Evolutionary conservation across 768 basidiomycete genomes (phyloP).

Genomic region (Chalciporus piperatus): DNA sequence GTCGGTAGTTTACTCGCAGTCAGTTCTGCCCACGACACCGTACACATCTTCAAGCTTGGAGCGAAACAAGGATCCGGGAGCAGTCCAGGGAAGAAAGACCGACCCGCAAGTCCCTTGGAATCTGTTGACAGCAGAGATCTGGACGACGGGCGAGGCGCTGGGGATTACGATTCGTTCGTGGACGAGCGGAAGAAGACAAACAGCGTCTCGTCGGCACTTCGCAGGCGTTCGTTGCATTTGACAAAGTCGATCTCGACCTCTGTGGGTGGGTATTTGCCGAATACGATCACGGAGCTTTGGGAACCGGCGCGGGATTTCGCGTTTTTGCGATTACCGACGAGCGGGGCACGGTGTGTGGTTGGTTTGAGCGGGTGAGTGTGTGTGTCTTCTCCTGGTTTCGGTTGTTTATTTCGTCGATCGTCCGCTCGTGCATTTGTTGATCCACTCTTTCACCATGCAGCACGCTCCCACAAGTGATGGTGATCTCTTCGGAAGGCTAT

Average conservation of each 20-base stretch:
- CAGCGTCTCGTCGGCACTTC: slow-evolving; percentile 60
- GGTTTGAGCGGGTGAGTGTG: slow-evolving; percentile 81
- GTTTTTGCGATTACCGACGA: slow-evolving; percentile 75
- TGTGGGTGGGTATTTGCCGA: slow-evolving; percentile 82
- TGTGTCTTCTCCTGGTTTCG: background rate
- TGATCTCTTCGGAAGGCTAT: slow-evolving; percentile 91
- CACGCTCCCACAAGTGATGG: slow-evolving; percentile 95
- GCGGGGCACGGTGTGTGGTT: slow-evolving; percentile 80
- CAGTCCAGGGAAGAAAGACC: slow-evolving; percentile 22
- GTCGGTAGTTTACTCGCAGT: slow-evolving; percentile 85
- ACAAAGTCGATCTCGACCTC: slow-evolving; percentile 75
- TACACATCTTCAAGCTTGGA: slow-evolving; percentile 92
- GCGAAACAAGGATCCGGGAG: slow-evolving; percentile 28
- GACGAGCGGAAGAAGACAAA: slow-evolving; percentile 65
- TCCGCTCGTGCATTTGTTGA: too few species aligned
- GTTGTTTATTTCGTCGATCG: too few species aligned
- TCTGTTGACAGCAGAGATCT: slow-evolving; percentile 64
- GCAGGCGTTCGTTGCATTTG: slow-evolving; percentile 69
- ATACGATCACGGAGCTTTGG: slow-evolving; percentile 92
- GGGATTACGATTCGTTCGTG: slow-evolving; percentile 83
- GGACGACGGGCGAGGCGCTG: slow-evolving; percentile 54
- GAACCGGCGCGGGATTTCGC: slow-evolving; percentile 96
- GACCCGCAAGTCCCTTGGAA: slow-evolving; percentile 58
- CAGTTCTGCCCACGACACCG: slow-evolving; percentile 89
- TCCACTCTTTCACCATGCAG: slow-evolving; percentile 35